Base-by-base conservation (phyloP, 139 green algal species). In the Monoraphidium neglectum region DNA sequence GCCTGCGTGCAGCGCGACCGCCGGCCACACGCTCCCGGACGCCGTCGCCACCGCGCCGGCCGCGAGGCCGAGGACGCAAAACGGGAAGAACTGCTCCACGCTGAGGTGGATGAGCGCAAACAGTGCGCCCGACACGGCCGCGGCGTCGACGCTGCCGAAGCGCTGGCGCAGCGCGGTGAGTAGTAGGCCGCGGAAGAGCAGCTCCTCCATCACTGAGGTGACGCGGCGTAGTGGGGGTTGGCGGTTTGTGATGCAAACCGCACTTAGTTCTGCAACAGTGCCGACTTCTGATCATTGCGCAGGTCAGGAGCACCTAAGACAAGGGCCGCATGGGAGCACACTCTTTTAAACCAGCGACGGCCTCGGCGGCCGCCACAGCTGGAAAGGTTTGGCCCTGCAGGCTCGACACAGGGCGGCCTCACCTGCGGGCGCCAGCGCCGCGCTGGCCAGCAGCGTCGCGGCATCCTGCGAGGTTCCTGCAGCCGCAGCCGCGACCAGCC, bases 181-280 rank as follows among this genome's bases (percentile, higher is more conserved):
- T 21, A 87, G 68, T 21, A 87, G 69, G 53, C 82, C 82, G 51
- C 82, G 75, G 77, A 82, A 87, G 23, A 87, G 74, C n/a, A 87
- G 37, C 74, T 87, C 82, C 59, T 87, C 83, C 12, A 72, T 79
- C 18, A 79, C 76, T 83, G 62, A 5, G 2, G 36, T 56, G 47
- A 24, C 13, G 13, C n/a, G n/a, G n/a, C n/a, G n/a, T n/a, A n/a
- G n/a, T n/a, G n/a, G n/a, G n/a, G n/a, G n/a, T n/a, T n/a, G n/a
- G n/a, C n/a, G n/a, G n/a, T n/a, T n/a, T n/a, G n/a, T n/a, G n/a
- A n/a, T n/a, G n/a, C n/a, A n/a, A n/a, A n/a, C n/a, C n/a, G n/a
- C n/a, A n/a, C n/a, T n/a, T n/a, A n/a, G n/a, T n/a, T n/a, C n/a
- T n/a, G n/a, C n/a, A n/a, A n/a, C n/a, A n/a, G n/a, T n/a, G n/a